These are phyloP conservation scores for Cordyceps cicadae DNA, from an alignment of 2,329 filamentous ascomycete species.

Conservation along the genomic window DNA sequence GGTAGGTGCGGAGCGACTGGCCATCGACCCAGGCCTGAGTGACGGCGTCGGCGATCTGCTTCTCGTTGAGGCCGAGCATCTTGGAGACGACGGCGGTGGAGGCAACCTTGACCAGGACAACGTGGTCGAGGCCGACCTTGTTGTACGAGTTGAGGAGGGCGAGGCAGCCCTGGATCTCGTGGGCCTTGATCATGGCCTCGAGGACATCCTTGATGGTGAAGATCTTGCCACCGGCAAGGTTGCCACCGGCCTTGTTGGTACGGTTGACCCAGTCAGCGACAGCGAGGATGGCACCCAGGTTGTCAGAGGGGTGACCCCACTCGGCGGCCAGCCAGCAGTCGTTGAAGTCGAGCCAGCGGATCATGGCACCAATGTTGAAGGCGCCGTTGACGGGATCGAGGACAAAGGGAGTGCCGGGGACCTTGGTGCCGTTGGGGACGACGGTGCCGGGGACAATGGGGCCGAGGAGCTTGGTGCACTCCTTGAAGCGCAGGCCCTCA, in stretches of 20 bases:
- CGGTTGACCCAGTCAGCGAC: slow-evolving; percentile 97
- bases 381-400: slow-evolving; percentile 92
- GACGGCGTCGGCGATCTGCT: slow-evolving; percentile 89
- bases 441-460: slow-evolving; percentile 83
- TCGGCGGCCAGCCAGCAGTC: slow-evolving; percentile 99
- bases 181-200: slow-evolving; percentile 97
- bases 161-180: slow-evolving; percentile 96
- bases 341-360: slow-evolving; percentile 99
- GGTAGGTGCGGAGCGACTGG: slow-evolving; percentile 91
- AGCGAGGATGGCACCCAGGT: slow-evolving; percentile 91
- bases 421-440: slow-evolving; percentile 85
- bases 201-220: slow-evolving; percentile 85
- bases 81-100: slow-evolving; percentile 90
- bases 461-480: slow-evolving; percentile 90
- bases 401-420: slow-evolving; percentile 87
- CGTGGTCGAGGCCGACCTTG: slow-evolving; percentile 96
- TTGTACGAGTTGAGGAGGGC: slow-evolving; percentile 98
- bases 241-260: slow-evolving; percentile 67
- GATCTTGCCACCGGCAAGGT: slow-evolving; percentile 79
- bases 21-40: slow-evolving; percentile 98
- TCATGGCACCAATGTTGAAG: slow-evolving; percentile 99
- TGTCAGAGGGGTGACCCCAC: slow-evolving; percentile 98
- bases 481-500: slow-evolving; percentile 88
- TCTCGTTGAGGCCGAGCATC: slow-evolving; percentile 82
- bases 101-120: slow-evolving; percentile 95